These are phyloP conservation scores for Populus davidiana DNA, from an alignment of 345 rosid genomes.

Conservation along the genomic window DNA sequence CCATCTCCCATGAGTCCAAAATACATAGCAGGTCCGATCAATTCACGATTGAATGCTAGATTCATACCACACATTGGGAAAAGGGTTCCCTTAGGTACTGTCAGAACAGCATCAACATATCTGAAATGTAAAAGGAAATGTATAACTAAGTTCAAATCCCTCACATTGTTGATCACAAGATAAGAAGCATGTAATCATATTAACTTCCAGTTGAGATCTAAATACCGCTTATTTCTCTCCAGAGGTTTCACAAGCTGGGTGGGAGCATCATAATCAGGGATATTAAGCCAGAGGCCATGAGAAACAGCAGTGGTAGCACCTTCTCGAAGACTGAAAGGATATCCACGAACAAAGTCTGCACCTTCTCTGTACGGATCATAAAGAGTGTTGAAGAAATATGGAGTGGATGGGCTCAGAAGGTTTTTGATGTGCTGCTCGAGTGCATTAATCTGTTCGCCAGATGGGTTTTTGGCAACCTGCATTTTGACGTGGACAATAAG, in stretches of 20 bases:
- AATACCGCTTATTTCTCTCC: slow-evolving; percentile 43
- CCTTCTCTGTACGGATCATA: slow-evolving; percentile 54
- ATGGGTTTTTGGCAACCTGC: slow-evolving; percentile 51
- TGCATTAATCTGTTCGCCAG: slow-evolving; percentile 48
- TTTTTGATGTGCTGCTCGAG: slow-evolving; percentile 53
- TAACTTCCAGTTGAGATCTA: background rate
- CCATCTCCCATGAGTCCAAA: slow-evolving; percentile 60
- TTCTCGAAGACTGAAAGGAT: slow-evolving; percentile 46
- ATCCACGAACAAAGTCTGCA: slow-evolving; percentile 49
- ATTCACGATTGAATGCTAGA: slow-evolving; percentile 46
- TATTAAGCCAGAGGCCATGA: slow-evolving; percentile 59
- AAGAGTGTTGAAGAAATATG: slow-evolving; percentile 51
- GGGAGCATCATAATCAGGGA: slow-evolving; percentile 51
- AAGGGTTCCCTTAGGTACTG: slow-evolving; percentile 46
- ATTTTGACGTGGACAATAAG: background rate
- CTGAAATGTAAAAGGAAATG: slow-evolving; percentile 22
- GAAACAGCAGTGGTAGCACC: slow-evolving; percentile 44
- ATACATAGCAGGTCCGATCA: slow-evolving; percentile 61
- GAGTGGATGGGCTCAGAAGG: slow-evolving; percentile 46
- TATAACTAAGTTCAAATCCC: background rate
- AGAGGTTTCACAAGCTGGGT: slow-evolving; percentile 55
- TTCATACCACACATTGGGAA: slow-evolving; percentile 61
- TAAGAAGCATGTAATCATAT: background rate
- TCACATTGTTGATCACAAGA: background rate
- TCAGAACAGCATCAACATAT: slow-evolving; percentile 49